These are phyloP conservation scores for Neonothopanus nambi DNA, from an alignment of 1,284 basidiomycete species.

Conservation along the genomic window DNA sequence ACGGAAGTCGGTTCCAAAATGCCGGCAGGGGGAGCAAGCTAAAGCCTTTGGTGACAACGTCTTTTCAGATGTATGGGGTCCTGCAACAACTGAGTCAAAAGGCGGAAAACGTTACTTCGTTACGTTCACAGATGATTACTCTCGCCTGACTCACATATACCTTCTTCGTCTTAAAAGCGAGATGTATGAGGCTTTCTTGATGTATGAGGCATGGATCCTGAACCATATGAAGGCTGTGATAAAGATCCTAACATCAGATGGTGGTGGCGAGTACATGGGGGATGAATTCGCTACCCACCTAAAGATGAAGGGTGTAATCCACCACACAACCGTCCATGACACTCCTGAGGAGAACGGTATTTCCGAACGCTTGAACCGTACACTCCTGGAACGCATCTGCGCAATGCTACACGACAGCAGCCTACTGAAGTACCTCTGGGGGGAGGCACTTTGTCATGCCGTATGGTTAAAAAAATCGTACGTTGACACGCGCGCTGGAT, in stretches of 20 bases:
- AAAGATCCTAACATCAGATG: constrained; percentile 23
- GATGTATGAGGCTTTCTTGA: no score
- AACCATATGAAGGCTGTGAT: constrained; percentile 15
- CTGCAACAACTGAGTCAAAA: no score
- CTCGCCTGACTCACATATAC: constrained; percentile 19
- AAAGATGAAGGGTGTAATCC: constrained; percentile 21
- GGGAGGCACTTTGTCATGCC: constrained; percentile 17
- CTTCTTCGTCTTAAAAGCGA: constrained; percentile 23
- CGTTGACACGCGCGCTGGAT: constrained; percentile 12
- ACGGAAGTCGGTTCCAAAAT: background rate
- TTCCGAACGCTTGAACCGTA: constrained; percentile 29
- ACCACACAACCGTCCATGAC: constrained; percentile 28
- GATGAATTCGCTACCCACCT: constrained; percentile 25
- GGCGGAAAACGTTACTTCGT: constrained; percentile 26
- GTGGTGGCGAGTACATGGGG: no score
- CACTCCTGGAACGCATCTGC: constrained; percentile 20
- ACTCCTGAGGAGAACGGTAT: constrained; percentile 32
- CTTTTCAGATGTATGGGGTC: constrained; percentile 39
- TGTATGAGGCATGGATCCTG: constrained; percentile 13
- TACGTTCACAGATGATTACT: constrained; percentile 27
- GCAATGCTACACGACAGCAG: constrained; percentile 19
- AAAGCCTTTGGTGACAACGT: constrained; percentile 22
- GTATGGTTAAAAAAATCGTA: constrained; percentile 28
- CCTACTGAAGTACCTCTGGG: no score
- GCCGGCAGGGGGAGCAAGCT: no score